A percentile compares a stretch with the other conserved stretches of the same genome.
These are phyloP conservation scores for Vigna angularis DNA, from an alignment of 306 rosid species.

Conservation along the genomic window DNA sequence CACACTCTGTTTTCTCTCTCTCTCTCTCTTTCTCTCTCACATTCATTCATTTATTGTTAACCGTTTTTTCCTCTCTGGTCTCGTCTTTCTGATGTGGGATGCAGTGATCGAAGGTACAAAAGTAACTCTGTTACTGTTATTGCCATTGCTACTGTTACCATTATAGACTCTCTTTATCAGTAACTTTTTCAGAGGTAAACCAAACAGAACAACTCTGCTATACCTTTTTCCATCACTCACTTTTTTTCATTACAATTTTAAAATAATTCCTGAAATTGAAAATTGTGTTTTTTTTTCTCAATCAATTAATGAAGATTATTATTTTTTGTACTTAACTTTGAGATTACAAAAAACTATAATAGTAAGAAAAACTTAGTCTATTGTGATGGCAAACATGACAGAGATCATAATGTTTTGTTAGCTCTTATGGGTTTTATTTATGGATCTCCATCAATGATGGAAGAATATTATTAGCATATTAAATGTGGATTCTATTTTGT, in stretches of 20 bases:
- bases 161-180: slow-evolving; percentile 5
- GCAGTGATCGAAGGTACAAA: slow-evolving; percentile 45
- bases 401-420: too few species aligned
- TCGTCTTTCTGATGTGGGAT: neutral
- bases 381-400: too few species aligned
- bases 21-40: neutral
- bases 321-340: too few species aligned
- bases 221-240: too few species aligned
- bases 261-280: neutral
- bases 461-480: too few species aligned
- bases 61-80: slow-evolving; percentile 28
- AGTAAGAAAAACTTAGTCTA: too few species aligned
- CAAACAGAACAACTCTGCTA: neutral
- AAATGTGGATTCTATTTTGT: too few species aligned
- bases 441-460: too few species aligned
- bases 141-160: neutral
- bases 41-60: slow-evolving; percentile 24
- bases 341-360: too few species aligned
- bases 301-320: too few species aligned
- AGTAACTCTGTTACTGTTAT: slow-evolving; percentile 41
- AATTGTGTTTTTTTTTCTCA: neutral
- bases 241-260: neutral
- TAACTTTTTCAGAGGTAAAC: slow-evolving; percentile 43
- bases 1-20: neutral
- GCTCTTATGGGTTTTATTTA: too few species aligned